Evolutionary conservation across 495 filamentous ascomycete genomes (phyloP), one percentile per base, ranked within the genome.

Genomic region (Podospora pseudopauciseta): DNA sequence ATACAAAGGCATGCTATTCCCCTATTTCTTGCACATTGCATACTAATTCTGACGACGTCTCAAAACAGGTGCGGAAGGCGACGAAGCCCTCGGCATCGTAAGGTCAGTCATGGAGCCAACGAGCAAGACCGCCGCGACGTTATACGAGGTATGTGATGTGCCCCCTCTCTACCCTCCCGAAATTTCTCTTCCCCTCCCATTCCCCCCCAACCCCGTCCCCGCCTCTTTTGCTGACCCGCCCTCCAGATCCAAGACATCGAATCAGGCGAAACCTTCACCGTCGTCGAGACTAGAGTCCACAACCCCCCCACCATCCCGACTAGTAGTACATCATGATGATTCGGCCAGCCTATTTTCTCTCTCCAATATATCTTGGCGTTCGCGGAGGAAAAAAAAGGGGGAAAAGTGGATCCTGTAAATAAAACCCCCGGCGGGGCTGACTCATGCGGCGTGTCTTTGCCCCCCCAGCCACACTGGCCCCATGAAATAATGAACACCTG

Each of bases 221-320:
- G 23, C 23, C 23, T 23, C 23, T 9, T 19, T 58, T 9, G n/a
- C 23, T 58, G 55, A 58, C 55, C 18, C 18, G 11, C 2, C 18
- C 23, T 15, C 7, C 13, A 58, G 55, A 58, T 58, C 23, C 55
- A 58, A 58, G 55, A 58, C 23, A 58, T 58, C 55, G 55, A 58
- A 26, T 15, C 9, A 15, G 55, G 55, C n/a, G 55, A 58, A 11
- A 58, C 55, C n/a, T 58, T 58, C 23, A 58, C 55, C 23, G 55
- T 58, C 9, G 55, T 58, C 18, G 55, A 58, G 18, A 20, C 55
- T 0, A 58, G 55, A 20, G 23, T 58, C 39, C 39, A 49, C 15
- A 16, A 18, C 39, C 7, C 15, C 23, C 23, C 23, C 1, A 23
- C 23, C 23, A 23, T 23, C 23, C 23, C 23, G 23, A 23, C 1